Evolutionary conservation across 2,329 filamentous ascomycete genomes (phyloP), one percentile per base, ranked within the genome.

Genomic region (Cercospora sp.): DNA sequence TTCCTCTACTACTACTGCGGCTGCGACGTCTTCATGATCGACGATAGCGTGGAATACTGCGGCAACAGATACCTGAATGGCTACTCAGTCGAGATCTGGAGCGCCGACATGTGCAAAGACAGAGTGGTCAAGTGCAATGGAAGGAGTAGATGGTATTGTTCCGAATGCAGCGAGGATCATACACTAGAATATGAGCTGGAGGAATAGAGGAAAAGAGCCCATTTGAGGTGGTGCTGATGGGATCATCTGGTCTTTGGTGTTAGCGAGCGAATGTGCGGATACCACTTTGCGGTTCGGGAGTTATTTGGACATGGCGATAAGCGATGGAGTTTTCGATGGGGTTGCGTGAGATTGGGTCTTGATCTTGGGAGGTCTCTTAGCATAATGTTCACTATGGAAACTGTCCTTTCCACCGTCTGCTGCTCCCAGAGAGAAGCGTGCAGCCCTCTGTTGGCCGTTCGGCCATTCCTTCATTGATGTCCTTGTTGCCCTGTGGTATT

Each of bases 181-280:
- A 72, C 70, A 23, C 39, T 72, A 65, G 70, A 72, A 51, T 72
- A 72, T 66, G 68, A 72, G 51, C 26, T 72, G 64, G 68, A 70
- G 18, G 70, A 72, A 51, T 72, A 64, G 45, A 9, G 98, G 81
- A 83, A 3, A 3, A 85, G 3, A 95, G 94, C 74, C 74, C 98
- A 96, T 28, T 2, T 0, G 48, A 7, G 23, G 20, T 28, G 48
- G 20, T 55, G 16, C 20, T n/a, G 23, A 13, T 23, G 48, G 9
- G 5, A 55, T 28, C 8, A 23, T 28, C 16, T 55, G 23, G 48
- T 55, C 13, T n/a, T 3, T 28, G 6, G 23, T 23, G 23, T 55
- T 30, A 28, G 48, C 48, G 48, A 48, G 45, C 45, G 18, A 10
- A 7, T 48, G 45, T 23, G 45, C 9, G 23, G 23, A 55, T 28